Base-by-base conservation (phyloP, 257 asterid species). In the Solanum clarkiae region DNA sequence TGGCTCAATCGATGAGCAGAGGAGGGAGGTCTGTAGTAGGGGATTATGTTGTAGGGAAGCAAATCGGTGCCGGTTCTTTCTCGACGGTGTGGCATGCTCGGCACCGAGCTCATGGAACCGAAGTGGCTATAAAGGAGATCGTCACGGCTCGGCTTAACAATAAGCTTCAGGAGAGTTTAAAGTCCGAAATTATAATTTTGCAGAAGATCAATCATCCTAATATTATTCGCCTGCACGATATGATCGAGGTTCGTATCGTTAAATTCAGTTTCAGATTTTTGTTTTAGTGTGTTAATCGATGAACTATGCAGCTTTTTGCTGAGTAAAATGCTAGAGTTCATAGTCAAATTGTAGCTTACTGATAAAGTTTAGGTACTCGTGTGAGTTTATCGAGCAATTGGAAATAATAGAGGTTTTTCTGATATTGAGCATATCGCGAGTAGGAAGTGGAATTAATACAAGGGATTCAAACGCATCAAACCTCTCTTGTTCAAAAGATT, bases 1-100 rank as follows among this genome's bases (percentile, higher is more conserved):
- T 93, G 98, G 96, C 96, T 74, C 95, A 91, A 83, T 84, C 93
- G 88, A 70, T 70, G 89, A 84, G 90, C 71, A 80, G 88, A 69
- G 85, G 91, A 42, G 90, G 85, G 79, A 92, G 92, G 91, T 90
- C 84, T 47, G 36, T 81, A 59, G 97, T 96, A 20, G 99, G 99
- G 83, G 98, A 96, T 20, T 96, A 96, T 75, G 85, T 90, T 87
- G 93, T 95, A 49, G 94, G 95, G 85, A 93, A 89, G 89, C 97
- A 92, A 85, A 88, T 96, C 17, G 99, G 99, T 10, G 72, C 90
- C 5, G 99, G 99, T 2, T 94, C 98, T 12, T 96, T 91, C 92
- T 95, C 99, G 59, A 95, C 95, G 75, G 99, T 96, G 84, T 95
- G 99, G 99, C 98, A 90, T 87, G 99, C 96, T 55, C 92, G 91